Base-by-base conservation (phyloP, 1,284 basidiomycete genomes). In the Moesziomyces aphidis region DNA sequence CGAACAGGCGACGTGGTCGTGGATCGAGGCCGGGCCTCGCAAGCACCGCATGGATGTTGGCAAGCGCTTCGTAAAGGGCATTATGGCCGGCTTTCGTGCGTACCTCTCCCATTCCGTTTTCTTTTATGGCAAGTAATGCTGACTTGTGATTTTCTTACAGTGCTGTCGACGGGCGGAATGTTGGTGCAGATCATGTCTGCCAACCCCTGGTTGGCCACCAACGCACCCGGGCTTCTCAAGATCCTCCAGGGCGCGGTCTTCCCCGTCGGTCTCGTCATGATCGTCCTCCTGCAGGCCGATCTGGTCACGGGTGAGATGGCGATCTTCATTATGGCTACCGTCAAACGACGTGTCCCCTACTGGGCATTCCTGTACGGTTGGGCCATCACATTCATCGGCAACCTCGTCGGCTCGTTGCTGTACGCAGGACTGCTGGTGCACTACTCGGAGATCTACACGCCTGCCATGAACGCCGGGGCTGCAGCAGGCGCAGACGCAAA, bases 381-480 rank as follows among this genome's bases (percentile, higher is more conserved):
- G 85, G 26, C 81, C 23, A 80, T 85, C 91, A 91, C 91, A 10
- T 88, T 89, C 21, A 89, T 91, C 65, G 91, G 91, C 24, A 92
- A 92, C 77, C 87, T 92, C 19, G 86, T 86, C 21, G 91, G 91
- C 39, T 90, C 90, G 65, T 85, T 92, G 13, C 90, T 92, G 85
- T 91, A 91, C 76, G 90, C 87, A 3, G 90, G 88, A 15, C 86
- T 92, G 53, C 87, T 92, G 48, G 75, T 79, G 26, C 75, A 79
- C 60, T 77, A 60, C 28, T 57, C 61, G 51, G 60, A 58, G 9
- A 66, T 79, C 57, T 79, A 77, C 64, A 77, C 65, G 0, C 39
- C 63, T 0, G 63, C 68, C 21, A 79, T 77, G 71, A 19, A 22
- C 5, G 52, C 28, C 13, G 74, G 77, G 26, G 67, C 77, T 7